Conservation (phyloP, 169 alveolate species). For the Toxoplasma gondii region DNA sequence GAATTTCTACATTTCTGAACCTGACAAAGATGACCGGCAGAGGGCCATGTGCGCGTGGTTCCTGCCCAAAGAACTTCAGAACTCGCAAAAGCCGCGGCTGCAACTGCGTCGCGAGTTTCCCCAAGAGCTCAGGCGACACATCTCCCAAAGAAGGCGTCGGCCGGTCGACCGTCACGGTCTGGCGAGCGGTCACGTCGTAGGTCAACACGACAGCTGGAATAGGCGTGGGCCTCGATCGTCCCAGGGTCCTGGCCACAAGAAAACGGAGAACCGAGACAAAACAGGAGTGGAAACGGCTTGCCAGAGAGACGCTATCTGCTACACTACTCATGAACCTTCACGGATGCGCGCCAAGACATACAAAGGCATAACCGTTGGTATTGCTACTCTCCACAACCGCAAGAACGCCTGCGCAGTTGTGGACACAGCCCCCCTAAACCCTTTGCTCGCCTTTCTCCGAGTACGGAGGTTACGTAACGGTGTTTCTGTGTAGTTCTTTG, state of each 20-base stretch:
- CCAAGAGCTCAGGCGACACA: not conserved
- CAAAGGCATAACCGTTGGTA: too few relatives aligned
- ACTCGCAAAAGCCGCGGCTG: not conserved
- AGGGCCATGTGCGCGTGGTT: not conserved
- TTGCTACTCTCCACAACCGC: too few relatives aligned
- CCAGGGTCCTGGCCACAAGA: not conserved
- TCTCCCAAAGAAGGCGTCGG: not conserved
- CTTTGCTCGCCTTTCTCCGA: too few relatives aligned
- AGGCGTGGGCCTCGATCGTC: not conserved
- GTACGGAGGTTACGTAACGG: too few relatives aligned
- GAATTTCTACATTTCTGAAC: not conserved
- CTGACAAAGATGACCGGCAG: slow-evolving; percentile 14
- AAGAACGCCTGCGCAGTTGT: too few relatives aligned
- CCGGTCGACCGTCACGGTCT: not conserved
- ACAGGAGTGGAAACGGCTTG: too few relatives aligned
- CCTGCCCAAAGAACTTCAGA: not conserved
- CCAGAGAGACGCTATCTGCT: too few relatives aligned
- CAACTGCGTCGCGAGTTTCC: not conserved
- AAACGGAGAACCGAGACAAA: too few relatives aligned
- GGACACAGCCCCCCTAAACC: too few relatives aligned
- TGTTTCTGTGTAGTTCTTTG: too few relatives aligned
- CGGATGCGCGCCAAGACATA: too few relatives aligned
- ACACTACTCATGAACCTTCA: too few relatives aligned
- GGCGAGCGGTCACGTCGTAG: slow-evolving; percentile 7
- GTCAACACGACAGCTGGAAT: not conserved